Conservation (phyloP, 768 basidiomycete genomes). For the Xanthoconium stramineum region DNA sequence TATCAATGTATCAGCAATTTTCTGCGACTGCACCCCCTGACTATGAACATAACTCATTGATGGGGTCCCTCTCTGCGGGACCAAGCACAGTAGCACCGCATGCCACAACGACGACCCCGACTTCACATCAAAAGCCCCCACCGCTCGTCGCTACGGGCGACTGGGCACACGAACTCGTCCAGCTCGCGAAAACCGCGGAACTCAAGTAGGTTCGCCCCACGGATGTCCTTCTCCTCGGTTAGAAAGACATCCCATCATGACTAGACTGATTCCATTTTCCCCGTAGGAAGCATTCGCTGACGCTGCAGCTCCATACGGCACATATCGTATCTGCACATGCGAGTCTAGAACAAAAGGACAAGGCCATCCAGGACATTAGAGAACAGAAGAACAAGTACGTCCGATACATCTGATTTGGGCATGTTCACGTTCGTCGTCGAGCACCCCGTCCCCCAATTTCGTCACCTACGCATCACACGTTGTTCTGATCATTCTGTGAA, state of each 20-base stretch:
- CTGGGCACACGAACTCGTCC: slow-evolving; percentile 84
- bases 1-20: slow-evolving; percentile 36
- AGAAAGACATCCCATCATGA: not conserved
- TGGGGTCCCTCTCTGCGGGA: slow-evolving; percentile 32
- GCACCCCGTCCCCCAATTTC: not conserved
- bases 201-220: slow-evolving; percentile 61
- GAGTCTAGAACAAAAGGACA: slow-evolving; percentile 72
- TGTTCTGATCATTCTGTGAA: slow-evolving; percentile 13
- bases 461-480: not conserved
- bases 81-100: slow-evolving; percentile 34
- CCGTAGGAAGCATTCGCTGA: slow-evolving; percentile 75
- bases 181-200: slow-evolving; percentile 83
- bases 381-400: slow-evolving; percentile 84
- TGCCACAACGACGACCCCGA: slow-evolving; percentile 25
- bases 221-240: slow-evolving; percentile 1
- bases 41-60: slow-evolving; percentile 32
- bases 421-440: not conserved
- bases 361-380: slow-evolving; percentile 73
- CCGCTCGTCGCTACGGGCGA: slow-evolving; percentile 79
- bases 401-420: slow-evolving; percentile 1
- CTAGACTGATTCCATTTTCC: slow-evolving; percentile 8
- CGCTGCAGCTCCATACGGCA: slow-evolving; percentile 81
- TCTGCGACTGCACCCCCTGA: slow-evolving; percentile 31
- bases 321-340: slow-evolving; percentile 84
- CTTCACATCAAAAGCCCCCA: slow-evolving; percentile 26